Conservation (phyloP, 139 green algal species). For the Chlamydomonas sphaeroides region DNA sequence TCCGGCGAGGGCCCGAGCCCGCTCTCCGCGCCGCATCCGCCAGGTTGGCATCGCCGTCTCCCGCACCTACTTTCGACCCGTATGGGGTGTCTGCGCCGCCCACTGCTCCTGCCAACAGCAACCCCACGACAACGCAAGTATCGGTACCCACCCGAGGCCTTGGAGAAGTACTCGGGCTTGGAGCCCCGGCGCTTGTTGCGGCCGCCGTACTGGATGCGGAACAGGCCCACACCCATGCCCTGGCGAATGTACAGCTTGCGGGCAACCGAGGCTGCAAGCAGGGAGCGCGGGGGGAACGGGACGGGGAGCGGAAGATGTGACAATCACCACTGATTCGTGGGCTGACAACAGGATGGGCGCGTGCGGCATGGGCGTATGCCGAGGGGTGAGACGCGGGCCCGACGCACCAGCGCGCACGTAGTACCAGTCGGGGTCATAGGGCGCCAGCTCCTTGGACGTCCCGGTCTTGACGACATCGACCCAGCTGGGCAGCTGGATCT, state of each 20-base stretch:
- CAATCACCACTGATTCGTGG: too few species aligned
- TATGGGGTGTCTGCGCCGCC: too few species aligned
- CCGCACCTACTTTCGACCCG: too few species aligned
- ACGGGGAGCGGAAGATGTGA: too few species aligned
- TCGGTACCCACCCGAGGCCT: slow-evolving; percentile 68
- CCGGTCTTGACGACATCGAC: slow-evolving; percentile 98
- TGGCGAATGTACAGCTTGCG: slow-evolving; percentile 94
- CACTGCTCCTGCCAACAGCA: too few species aligned
- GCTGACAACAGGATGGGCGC: too few species aligned
- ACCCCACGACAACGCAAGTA: too few species aligned
- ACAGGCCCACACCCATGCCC: slow-evolving; percentile 90
- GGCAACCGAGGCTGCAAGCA: slow-evolving; percentile 84
- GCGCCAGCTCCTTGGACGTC: slow-evolving; percentile 95
- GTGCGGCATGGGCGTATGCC: too few species aligned
- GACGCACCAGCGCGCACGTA: slow-evolving; percentile 92
- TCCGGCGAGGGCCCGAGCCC: too few species aligned
- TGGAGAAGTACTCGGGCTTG: slow-evolving; percentile 70
- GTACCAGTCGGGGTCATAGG: slow-evolving; percentile 98
- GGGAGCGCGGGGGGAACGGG: background rate
- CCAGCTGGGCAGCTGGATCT: slow-evolving; percentile 95
- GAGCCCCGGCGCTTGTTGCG: slow-evolving; percentile 73
- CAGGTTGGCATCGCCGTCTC: too few species aligned
- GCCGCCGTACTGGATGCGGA: slow-evolving; percentile 92
- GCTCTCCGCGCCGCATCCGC: too few species aligned
- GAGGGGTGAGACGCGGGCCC: too few species aligned